These are phyloP conservation scores for Lachancea quebecensis DNA, from an alignment of 805 yeast genomes.

Conservation along the genomic window DNA sequence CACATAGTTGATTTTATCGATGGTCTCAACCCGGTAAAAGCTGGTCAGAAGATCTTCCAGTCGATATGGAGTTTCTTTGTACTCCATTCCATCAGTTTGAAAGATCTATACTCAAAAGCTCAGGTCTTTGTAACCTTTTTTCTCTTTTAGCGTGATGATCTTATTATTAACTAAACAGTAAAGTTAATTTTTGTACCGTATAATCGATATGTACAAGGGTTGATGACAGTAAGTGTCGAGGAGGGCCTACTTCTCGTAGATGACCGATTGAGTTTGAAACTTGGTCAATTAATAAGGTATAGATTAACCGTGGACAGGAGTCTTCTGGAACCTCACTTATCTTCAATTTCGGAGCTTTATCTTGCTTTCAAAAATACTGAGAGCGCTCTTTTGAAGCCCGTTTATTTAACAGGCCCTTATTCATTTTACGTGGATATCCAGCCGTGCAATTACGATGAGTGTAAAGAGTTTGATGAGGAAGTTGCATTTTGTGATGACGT, in stretches of 20 bases:
- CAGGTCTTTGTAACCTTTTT: background rate
- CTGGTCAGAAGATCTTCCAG: slow-evolving; percentile 27
- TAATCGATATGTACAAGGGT: background rate
- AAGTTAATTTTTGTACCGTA: no score
- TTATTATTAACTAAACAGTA: background rate
- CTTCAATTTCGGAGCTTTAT: slow-evolving; percentile 16
- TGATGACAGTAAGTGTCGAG: slow-evolving; percentile 2
- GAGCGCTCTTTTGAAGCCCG: slow-evolving; percentile 66
- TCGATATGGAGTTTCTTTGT: slow-evolving; percentile 12
- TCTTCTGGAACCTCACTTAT: slow-evolving; percentile 11
- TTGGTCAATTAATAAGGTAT: slow-evolving; percentile 28
- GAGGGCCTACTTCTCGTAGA: slow-evolving; percentile 16
- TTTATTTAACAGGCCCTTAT: slow-evolving; percentile 85
- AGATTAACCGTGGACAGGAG: slow-evolving; percentile 18
- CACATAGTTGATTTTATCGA: slow-evolving; percentile 28
- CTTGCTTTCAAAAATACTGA: slow-evolving; percentile 65
- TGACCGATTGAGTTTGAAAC: slow-evolving; percentile 19
- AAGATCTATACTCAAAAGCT: background rate
- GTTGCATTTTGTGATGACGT: slow-evolving; percentile 45
- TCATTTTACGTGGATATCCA: slow-evolving; percentile 76
- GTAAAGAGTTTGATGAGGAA: slow-evolving; percentile 36
- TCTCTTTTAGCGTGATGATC: background rate
- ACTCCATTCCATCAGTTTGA: background rate
- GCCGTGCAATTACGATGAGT: slow-evolving; percentile 55
- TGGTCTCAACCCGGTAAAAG: slow-evolving; percentile 24